phyloP scores from a whole-genome alignment of 768 basidiomycete species.

The Xerocomus brunneocitrinus region DNA sequence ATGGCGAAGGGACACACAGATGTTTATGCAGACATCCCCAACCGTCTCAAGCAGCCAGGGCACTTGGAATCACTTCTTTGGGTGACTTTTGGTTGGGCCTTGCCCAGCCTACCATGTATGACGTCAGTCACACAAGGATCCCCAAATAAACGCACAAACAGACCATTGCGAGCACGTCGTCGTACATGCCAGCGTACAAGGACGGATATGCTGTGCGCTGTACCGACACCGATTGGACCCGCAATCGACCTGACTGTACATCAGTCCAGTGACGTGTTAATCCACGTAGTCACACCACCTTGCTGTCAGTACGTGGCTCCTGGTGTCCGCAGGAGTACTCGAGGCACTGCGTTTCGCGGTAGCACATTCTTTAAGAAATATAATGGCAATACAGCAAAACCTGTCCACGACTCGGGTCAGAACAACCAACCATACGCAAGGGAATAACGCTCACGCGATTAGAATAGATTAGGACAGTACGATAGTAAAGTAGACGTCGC shows the following conservation, averaged over 20 bases:
- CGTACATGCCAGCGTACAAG: constrained; percentile 33
- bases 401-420: constrained; percentile 6
- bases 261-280: constrained; percentile 11
- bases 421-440: background rate
- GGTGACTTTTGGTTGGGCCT: constrained; percentile 17
- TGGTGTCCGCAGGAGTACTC: constrained; percentile 38
- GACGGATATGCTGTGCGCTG: constrained; percentile 33
- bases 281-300: constrained; percentile 27
- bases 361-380: constrained; percentile 36
- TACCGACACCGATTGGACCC: constrained; percentile 38
- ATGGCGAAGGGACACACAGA: background rate
- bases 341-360: constrained; percentile 37
- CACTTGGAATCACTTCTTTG: constrained; percentile 18
- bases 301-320: constrained; percentile 27
- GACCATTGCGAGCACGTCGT: constrained; percentile 41
- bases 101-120: constrained; percentile 16
- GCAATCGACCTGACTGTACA: constrained; percentile 39
- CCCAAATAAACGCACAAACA: constrained; percentile 5
- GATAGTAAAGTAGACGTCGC: constrained; percentile 3
- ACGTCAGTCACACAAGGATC: constrained; percentile 12
- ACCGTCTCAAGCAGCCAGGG: constrained; percentile 16
- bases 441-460: constrained; percentile 13
- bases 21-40: background rate
- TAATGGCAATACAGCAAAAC: background rate
- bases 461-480: constrained; percentile 21